phyloP scores from a whole-genome alignment of 192 early-diverging fungal genomes.

The Coemansia erecta region DNA sequence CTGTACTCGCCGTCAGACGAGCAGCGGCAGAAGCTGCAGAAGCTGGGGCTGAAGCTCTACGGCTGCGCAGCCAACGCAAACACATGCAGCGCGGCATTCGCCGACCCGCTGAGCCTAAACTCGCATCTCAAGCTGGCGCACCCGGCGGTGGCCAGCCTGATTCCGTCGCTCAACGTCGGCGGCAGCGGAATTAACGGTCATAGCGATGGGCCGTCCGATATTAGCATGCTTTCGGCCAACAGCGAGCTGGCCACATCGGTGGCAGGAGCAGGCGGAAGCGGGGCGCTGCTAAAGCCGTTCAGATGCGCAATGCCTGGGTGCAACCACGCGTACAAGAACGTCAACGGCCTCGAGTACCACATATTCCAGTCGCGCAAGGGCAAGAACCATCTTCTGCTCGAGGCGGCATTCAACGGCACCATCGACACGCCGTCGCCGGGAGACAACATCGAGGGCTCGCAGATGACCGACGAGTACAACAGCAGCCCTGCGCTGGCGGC shows the following conservation, averaged over 20 bases:
- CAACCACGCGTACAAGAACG: conserved; percentile 74
- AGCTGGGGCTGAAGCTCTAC: conserved; percentile 47
- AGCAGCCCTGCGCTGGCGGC: neutral
- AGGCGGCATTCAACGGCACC: neutral
- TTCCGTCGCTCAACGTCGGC: conserved; percentile 35
- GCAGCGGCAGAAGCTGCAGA: conserved; percentile 46
- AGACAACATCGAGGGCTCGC: neutral
- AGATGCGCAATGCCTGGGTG: conserved; percentile 67
- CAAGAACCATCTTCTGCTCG: conserved; percentile 32
- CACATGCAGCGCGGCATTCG: conserved; percentile 39
- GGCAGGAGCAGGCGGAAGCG: conserved; percentile 6
- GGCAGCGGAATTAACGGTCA: conserved; percentile 5
- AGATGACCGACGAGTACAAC: neutral
- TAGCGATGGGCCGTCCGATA: neutral
- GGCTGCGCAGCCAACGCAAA: conserved; percentile 48
- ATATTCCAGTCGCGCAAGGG: conserved; percentile 60
- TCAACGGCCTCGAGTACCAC: conserved; percentile 82
- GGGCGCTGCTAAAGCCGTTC: conserved; percentile 53
- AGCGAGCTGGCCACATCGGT: neutral
- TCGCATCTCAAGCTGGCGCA: conserved; percentile 51
- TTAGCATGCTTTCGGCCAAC: neutral
- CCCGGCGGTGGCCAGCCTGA: conserved; percentile 24
- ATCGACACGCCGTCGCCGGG: neutral
- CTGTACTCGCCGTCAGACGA: conserved; percentile 52
- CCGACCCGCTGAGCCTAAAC: conserved; percentile 39